These are phyloP conservation scores for Penicillium diatomitis DNA, from an alignment of 495 filamentous ascomycete genomes.

Conservation along the genomic window DNA sequence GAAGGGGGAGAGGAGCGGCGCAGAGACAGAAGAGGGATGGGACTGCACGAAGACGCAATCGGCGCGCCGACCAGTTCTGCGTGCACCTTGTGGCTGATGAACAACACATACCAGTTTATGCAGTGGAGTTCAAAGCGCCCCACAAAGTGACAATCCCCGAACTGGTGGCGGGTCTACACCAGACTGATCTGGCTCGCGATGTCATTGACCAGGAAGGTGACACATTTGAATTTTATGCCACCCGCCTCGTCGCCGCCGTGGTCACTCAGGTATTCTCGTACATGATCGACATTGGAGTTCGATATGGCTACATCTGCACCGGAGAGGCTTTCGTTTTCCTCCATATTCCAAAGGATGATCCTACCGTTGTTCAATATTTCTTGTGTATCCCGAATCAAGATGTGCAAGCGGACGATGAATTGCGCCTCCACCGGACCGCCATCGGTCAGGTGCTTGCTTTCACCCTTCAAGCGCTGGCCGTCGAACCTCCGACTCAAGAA, in stretches of 20 bases:
- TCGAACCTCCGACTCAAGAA: slow-evolving; percentile 20
- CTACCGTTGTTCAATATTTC: slow-evolving; percentile 18
- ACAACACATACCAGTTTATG: slow-evolving; percentile 12
- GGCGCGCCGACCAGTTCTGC: slow-evolving; percentile 17
- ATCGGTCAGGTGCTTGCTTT: slow-evolving; percentile 41
- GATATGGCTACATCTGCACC: slow-evolving; percentile 38
- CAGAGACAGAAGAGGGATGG: slow-evolving; percentile 9
- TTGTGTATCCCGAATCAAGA: slow-evolving; percentile 25
- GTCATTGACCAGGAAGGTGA: slow-evolving; percentile 21
- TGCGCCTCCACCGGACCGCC: slow-evolving; percentile 30
- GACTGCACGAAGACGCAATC: slow-evolving; percentile 10
- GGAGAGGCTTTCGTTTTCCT: slow-evolving; percentile 41
- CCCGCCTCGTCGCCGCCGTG: slow-evolving; percentile 20
- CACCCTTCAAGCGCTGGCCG: slow-evolving; percentile 31
- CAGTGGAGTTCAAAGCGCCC: slow-evolving; percentile 22
- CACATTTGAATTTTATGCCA: slow-evolving; percentile 24
- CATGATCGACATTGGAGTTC: slow-evolving; percentile 34
- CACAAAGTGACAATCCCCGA: slow-evolving; percentile 19
- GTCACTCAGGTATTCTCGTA: slow-evolving; percentile 40
- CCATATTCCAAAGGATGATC: slow-evolving; percentile 26
- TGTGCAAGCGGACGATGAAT: slow-evolving; percentile 14
- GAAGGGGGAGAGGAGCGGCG: slow-evolving; percentile 7
- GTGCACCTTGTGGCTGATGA: slow-evolving; percentile 14
- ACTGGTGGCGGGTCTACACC: slow-evolving; percentile 19
- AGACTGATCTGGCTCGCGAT: slow-evolving; percentile 20